Base-by-base conservation (phyloP, 179 eudicot species). In the Gypsophila paniculata region DNA sequence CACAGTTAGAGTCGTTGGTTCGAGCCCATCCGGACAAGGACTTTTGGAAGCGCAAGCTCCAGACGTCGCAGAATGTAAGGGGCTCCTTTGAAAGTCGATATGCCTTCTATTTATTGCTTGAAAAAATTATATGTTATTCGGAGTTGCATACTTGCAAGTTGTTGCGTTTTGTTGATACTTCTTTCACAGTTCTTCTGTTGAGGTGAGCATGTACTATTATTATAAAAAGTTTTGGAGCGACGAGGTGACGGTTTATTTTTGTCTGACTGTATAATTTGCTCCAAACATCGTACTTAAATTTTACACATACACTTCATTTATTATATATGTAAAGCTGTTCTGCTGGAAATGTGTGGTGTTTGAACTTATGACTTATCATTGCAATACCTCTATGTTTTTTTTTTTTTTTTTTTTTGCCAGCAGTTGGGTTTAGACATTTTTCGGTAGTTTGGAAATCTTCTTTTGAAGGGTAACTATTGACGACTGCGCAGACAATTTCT, bases 11-110 rank as follows among this genome's bases (percentile, higher is more conserved):
- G 77, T 84, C 12, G 81, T 89, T 11, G 55, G 74, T 61, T 74
- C 92, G 0, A 79, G 67, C 65, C 81, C 87, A 39, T 44, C 82
- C 0, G 96, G 87, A 8, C 80, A 82, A 64, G 80, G 74, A 8
- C 38, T 89, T 59, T 70, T 91, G 85, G 93, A 82, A 17, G 71
- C 87, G 0, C 95, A 92, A 78, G 89, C 91, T 36, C 66, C 88
- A 7, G 90, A 93, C 66, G 74, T 90, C 11, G 89, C 85, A 52
- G 88, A 85, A 58, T 95, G 99, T 77, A 75, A 82, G 85, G 82
- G 77, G 70, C 86, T 93, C 57, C 71, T 90, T 64, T 87, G 73
- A 90, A 75, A 5, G 62, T 21, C 39, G 32, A 32, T 52, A 51
- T 36, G 18, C 26, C 22, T 63, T 21, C 61, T 61, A 64, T 42